Conservation (phyloP, 73 alveolate species). For the Loxodes magnus region DNA sequence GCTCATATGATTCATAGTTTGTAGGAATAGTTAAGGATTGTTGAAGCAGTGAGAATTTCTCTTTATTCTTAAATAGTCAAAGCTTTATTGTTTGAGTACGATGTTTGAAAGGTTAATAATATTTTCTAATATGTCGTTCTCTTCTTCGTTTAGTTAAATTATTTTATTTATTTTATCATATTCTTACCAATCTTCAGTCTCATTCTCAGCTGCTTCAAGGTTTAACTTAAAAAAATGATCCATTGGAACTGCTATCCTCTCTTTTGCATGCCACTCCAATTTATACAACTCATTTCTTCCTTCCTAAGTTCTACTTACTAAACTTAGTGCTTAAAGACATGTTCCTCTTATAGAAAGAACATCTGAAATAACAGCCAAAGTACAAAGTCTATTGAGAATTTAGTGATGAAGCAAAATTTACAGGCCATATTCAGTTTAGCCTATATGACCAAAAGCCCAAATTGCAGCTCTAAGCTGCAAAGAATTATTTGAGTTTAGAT, state of each 20-base stretch:
- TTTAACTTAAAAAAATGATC: not conserved
- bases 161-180: not conserved
- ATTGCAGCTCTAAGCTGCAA: conserved; percentile 7
- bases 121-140: not conserved
- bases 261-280: not conserved
- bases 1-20: no score
- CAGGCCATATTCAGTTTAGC: conserved; percentile 4
- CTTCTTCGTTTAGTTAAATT: conserved; percentile 3
- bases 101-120: not conserved
- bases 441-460: conserved; percentile 16
- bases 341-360: conserved; percentile 15
- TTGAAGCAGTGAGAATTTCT: no score
- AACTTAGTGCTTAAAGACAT: conserved; percentile 3
- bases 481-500: conserved; percentile 17
- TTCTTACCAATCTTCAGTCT: not conserved
- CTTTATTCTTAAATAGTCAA: no score
- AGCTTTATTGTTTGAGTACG: no score
- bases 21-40: no score
- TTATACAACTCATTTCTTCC: conserved; percentile 7
- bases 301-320: not conserved
- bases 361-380: not conserved
- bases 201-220: not conserved
- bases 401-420: no score
- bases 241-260: not conserved
- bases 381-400: no score